A percentile compares a stretch with the other conserved stretches of the same genome.
phyloP scores from a whole-genome alignment of 192 early-diverging fungal species.

The Allomyces javanicus region DNA sequence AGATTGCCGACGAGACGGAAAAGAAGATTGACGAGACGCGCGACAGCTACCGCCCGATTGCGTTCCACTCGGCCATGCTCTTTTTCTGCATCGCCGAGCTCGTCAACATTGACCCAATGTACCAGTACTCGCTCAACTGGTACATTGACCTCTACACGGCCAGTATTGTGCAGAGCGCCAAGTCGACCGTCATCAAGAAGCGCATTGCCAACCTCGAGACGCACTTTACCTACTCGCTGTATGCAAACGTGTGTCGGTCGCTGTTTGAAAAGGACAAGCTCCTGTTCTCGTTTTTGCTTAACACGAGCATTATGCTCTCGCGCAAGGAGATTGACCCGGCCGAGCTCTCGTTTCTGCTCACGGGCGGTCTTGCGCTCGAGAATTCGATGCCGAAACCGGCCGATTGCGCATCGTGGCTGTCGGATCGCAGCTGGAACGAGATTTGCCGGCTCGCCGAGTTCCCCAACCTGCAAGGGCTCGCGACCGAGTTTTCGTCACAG shows the following conservation, averaged over 20 bases:
- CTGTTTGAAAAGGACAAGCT: slow-evolving; percentile 48
- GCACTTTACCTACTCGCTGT: slow-evolving; percentile 35
- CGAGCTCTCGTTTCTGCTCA: slow-evolving; percentile 32
- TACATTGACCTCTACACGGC: slow-evolving; percentile 43
- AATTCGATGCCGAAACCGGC: slow-evolving; percentile 15
- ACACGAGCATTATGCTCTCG: slow-evolving; percentile 23
- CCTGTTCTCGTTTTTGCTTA: slow-evolving; percentile 33
- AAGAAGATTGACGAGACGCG: slow-evolving; percentile 44
- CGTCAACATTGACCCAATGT: slow-evolving; percentile 48
- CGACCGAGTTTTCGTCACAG: slow-evolving; percentile 19
- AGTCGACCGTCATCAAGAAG: slow-evolving; percentile 25
- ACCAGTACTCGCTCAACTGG: slow-evolving; percentile 45
- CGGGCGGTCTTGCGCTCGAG: slow-evolving; percentile 27
- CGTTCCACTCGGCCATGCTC: slow-evolving; percentile 34
- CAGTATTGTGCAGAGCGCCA: slow-evolving; percentile 29
- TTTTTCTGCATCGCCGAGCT: slow-evolving; percentile 49
- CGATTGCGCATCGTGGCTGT: slow-evolving; percentile 8
- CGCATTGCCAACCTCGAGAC: slow-evolving; percentile 22
- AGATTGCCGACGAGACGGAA: slow-evolving; percentile 46
- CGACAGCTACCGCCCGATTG: slow-evolving; percentile 43
- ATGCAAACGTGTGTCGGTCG: slow-evolving; percentile 35
- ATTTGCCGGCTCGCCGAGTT: slow-evolving; percentile 26
- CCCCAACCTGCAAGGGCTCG: slow-evolving; percentile 26
- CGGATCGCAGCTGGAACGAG: slow-evolving; percentile 37
- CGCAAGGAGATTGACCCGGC: slow-evolving; percentile 25